Evolutionary conservation across 805 yeast genomes (phyloP).

Genomic region (Blastobotrys muscicola): DNA sequence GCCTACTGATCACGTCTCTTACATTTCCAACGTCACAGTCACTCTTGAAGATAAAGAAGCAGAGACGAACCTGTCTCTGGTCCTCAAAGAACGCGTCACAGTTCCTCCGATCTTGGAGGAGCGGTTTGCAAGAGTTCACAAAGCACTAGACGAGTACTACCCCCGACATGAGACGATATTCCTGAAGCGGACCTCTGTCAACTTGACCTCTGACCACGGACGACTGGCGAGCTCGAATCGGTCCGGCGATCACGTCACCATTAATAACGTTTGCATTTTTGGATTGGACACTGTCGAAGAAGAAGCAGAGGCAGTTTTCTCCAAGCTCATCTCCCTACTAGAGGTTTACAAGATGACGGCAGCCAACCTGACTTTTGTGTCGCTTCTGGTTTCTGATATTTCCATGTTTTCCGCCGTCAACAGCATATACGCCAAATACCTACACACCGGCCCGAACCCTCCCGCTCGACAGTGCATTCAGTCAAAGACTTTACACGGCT

Average conservation of each 20-base stretch:
- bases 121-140: constrained; percentile 25
- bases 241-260: too few species aligned
- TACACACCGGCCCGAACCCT: constrained; percentile 45
- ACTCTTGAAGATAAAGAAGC: constrained; percentile 30
- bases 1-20: constrained; percentile 60
- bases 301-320: constrained; percentile 12
- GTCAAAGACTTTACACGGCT: constrained; percentile 36
- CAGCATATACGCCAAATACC: constrained; percentile 45
- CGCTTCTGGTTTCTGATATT: constrained; percentile 59
- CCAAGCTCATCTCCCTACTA: constrained; percentile 5
- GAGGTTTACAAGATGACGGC: neutral
- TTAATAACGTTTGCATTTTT: too few species aligned
- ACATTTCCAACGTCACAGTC: constrained; percentile 44
- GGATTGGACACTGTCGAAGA: constrained; percentile 5
- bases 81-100: neutral
- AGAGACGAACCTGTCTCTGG: constrained; percentile 13
- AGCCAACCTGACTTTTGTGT: constrained; percentile 46
- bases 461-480: constrained; percentile 86
- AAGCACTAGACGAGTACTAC: too few species aligned
- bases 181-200: neutral
- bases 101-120: constrained; percentile 24
- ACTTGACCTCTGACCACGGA: too few species aligned
- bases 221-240: too few species aligned
- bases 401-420: constrained; percentile 53
- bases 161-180: neutral